Percentiles rank a stretch among this genome's conserved stretches.
phyloP scores from a whole-genome alignment of 2,329 filamentous ascomycete genomes.

The Microsporum ferrugineum region DNA sequence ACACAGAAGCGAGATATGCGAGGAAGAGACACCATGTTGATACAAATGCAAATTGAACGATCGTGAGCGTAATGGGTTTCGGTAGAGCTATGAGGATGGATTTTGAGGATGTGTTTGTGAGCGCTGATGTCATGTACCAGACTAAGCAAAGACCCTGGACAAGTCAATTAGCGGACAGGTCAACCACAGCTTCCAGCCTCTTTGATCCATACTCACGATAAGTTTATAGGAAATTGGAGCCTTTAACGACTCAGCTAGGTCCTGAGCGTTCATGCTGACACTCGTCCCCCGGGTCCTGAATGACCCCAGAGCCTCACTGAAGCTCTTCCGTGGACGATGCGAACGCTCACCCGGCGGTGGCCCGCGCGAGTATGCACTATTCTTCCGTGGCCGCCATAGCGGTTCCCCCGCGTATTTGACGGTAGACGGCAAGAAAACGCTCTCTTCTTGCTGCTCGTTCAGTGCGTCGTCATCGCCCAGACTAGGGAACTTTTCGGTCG shows the following conservation, averaged over 20 bases:
- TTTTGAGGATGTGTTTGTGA: slow-evolving; percentile 97
- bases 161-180: slow-evolving; percentile 8
- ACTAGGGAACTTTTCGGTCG: slow-evolving; percentile 34
- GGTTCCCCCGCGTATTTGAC: slow-evolving; percentile 33
- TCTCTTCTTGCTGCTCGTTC: slow-evolving; percentile 14
- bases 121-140: slow-evolving; percentile 91
- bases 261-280: slow-evolving; percentile 83
- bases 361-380: slow-evolving; percentile 37
- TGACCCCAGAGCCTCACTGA: slow-evolving; percentile 74
- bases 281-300: slow-evolving; percentile 73
- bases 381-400: slow-evolving; percentile 52
- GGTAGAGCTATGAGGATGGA: slow-evolving; percentile 86
- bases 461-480: slow-evolving; percentile 30
- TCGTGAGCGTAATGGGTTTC: slow-evolving; percentile 80
- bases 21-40: slow-evolving; percentile 74
- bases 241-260: slow-evolving; percentile 80
- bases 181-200: background rate
- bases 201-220: slow-evolving; percentile 48
- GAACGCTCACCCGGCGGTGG: slow-evolving; percentile 33
- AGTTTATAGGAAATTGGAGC: slow-evolving; percentile 81
- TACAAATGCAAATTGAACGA: slow-evolving; percentile 89
- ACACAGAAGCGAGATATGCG: slow-evolving; percentile 61
- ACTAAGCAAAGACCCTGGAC: slow-evolving; percentile 66
- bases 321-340: slow-evolving; percentile 70
- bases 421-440: slow-evolving; percentile 12